Evolutionary conservation across 2,329 filamentous ascomycete species (phyloP), one percentile per base, ranked within the genome.

Genomic region (Capronia coronata): DNA sequence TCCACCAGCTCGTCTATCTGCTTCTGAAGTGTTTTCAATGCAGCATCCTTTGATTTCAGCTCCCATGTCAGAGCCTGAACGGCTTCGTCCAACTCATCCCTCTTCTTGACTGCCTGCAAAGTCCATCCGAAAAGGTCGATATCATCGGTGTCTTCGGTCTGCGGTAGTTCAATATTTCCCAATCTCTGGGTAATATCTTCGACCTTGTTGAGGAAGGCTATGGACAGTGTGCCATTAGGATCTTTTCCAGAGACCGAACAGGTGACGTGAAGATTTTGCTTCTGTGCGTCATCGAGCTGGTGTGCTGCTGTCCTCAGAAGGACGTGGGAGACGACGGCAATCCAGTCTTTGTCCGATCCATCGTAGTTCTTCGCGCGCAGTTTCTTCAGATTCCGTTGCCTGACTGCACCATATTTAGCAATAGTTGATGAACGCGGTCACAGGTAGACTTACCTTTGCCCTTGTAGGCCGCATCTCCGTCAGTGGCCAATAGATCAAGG

Each of bases 121-220:
- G 72, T 67, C 80, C 80, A 83, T 27, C 77, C 75, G 52, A 80
- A 76, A 1, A 77, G 68, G 49, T 75, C 70, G 34, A 82, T 70
- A 42, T 76, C 74, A 55, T 76, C 71, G 27, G 75, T 73, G 29
- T 79, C 73, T 57, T 77, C 68, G n/a, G 42, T 59, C 56, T 74
- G 69, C 39, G 68, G 63, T 3, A 83, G 68, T 8, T 66, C 62
- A 29, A 83, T 70, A 8, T 73, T 65, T 21, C 79, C 79, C 18
- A 82, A 68, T 42, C 66, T 73, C 74, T 78, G 75, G 66, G 68
- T 72, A 63, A 82, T 80, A 18, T 70, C 71, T 54, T 72, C 65
- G 35, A 74, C 66, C 37, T 64, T 62, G 52, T 69, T 71, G n/a
- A 67, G 64, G 39, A 73, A 63, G 1, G 65, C 64, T 37, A 74